Evolutionary conservation across 495 filamentous ascomycete species (phyloP), one percentile per base, ranked within the genome.

Genomic region (Penicillium nucicola): DNA sequence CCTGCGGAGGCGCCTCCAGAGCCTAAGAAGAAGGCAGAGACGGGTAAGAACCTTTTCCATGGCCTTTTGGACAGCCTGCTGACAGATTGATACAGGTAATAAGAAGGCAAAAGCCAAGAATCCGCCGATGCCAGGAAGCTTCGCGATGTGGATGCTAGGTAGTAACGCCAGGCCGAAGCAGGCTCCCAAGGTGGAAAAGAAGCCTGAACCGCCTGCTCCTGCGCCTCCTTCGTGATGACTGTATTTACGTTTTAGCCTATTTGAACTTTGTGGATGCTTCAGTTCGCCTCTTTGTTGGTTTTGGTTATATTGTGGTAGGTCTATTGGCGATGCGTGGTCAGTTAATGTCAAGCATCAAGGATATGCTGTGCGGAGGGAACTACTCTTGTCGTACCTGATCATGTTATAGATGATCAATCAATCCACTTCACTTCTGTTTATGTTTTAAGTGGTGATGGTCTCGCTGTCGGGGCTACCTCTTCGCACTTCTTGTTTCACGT

Each of bases 71-170:
- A 6, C 14, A 17, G 9, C 7, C 9, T n/a, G 25, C 45, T 63
- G 30, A 63, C 44, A 13, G 9, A 30, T 33, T 42, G 7, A 9
- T 14, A 5, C 49, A 67, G 67, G 52, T 1, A 14, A 56, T 1
- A 72, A 70, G 43, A 72, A 67, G 41, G 22, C 25, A 12, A 45
- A 58, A 7, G 54, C 53, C 13, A 44, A 45, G 35, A 60, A 55
- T 35, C 44, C 56, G 12, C 20, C 31, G 12, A 37, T 32, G 1
- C 41, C 69, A 31, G 60, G 67, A 8, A 46, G 63, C 22, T 67
- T 72, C 44, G 65, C 69, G 0, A 64, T 67, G 63, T 72, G 69
- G 69, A 63, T 72, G 65, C 53, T 68, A 30, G 69, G 69, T 14
- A 53, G 53, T 22, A 25, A 17, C 41, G 54, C 10, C 63, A 49